Evolutionary conservation across 768 basidiomycete species (phyloP).

Genomic region (Tylopilus rubrobrunneus): DNA sequence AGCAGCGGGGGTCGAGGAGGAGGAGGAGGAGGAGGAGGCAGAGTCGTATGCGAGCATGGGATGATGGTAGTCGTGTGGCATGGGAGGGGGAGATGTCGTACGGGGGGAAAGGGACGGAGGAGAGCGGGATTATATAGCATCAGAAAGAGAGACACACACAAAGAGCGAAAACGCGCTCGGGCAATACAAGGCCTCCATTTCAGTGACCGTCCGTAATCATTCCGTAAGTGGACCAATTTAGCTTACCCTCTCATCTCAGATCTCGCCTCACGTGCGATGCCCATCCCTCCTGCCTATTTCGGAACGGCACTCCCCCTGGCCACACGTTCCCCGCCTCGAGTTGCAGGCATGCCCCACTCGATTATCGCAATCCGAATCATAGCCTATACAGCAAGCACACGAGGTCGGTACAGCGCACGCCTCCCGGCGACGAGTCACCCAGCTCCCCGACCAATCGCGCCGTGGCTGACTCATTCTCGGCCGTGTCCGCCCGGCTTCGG

Average conservation of each 20-base stretch:
- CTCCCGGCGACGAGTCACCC: not conserved
- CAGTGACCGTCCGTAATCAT: conserved; percentile 29
- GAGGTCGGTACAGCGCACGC: conserved; percentile 2
- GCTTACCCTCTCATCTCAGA: conserved; percentile 27
- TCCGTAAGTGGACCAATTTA: conserved; percentile 19
- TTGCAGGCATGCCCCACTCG: conserved; percentile 22
- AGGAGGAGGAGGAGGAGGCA: conserved; percentile 17
- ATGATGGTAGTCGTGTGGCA: too few relatives aligned
- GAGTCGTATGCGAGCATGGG: conserved; percentile 17
- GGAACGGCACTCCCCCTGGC: conserved; percentile 8
- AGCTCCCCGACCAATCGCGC: not conserved
- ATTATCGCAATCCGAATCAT: conserved; percentile 30
- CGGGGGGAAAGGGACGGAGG: conserved; percentile 12
- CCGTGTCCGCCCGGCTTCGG: conserved; percentile 3
- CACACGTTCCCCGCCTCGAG: conserved; percentile 33
- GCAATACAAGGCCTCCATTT: conserved; percentile 21
- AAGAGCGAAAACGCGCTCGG: conserved; percentile 27
- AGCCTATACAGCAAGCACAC: conserved; percentile 1
- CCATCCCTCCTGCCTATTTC: conserved; percentile 13
- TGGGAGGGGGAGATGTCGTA: not conserved
- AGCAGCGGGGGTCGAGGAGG: conserved; percentile 14
- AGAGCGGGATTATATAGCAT: conserved; percentile 30
- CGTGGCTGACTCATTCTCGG: conserved; percentile 15
- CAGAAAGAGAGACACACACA: conserved; percentile 25
- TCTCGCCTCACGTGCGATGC: conserved; percentile 25